These are phyloP conservation scores for Ganoderma sp. DNA, from an alignment of 1,284 basidiomycete genomes.

Conservation along the genomic window DNA sequence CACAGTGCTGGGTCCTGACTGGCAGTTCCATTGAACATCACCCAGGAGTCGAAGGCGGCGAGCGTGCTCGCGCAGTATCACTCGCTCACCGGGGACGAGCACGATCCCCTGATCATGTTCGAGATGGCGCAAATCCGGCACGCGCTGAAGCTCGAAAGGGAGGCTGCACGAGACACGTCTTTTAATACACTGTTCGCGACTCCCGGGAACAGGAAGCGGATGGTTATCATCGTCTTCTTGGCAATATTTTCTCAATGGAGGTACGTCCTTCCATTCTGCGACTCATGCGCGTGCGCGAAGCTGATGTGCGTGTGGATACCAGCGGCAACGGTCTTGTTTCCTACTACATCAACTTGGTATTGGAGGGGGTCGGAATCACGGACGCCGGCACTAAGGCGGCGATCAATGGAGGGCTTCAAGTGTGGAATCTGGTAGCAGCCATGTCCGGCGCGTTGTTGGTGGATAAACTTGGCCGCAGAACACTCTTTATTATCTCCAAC, in stretches of 20 bases:
- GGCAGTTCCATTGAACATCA: not conserved
- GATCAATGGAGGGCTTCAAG: constrained; percentile 68
- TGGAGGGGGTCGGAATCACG: constrained; percentile 64
- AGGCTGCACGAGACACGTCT: constrained; percentile 55
- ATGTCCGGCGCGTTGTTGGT: constrained; percentile 61
- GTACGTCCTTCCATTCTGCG: constrained; percentile 41
- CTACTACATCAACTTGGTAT: constrained; percentile 68
- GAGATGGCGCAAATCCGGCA: constrained; percentile 78
- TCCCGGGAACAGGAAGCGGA: constrained; percentile 68
- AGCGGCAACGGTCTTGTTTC: constrained; percentile 72
- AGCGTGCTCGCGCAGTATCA: constrained; percentile 71
- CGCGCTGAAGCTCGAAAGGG: constrained; percentile 64
- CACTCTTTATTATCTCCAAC: constrained; percentile 67
- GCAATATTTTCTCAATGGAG: constrained; percentile 77
- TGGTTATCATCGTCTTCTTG: constrained; percentile 69
- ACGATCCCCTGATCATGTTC: constrained; percentile 71
- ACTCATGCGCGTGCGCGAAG: not conserved
- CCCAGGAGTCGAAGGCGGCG: constrained; percentile 58
- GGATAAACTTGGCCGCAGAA: constrained; percentile 64
- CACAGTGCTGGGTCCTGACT: not conserved
- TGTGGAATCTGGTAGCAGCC: constrained; percentile 55
- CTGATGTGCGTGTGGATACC: not conserved
- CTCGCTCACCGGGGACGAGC: constrained; percentile 61
- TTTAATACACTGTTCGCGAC: constrained; percentile 65
- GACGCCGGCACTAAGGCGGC: constrained; percentile 58